Evolutionary conservation across 306 rosid genomes (phyloP).

Genomic region (Prunus mira): DNA sequence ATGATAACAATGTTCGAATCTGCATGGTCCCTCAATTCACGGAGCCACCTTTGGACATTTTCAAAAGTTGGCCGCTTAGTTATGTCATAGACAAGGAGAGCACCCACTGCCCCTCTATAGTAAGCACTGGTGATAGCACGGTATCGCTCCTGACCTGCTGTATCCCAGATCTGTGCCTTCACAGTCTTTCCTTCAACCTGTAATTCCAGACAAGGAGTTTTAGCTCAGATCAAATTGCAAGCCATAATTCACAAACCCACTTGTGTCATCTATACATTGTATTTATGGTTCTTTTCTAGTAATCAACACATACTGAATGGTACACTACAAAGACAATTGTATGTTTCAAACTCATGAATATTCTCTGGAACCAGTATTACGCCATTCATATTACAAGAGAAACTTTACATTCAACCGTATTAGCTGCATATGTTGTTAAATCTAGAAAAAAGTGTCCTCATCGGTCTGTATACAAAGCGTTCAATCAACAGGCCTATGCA

Average conservation of each 20-base stretch:
- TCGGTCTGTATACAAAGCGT: background rate
- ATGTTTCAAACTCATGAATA: background rate
- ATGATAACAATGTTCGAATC: constrained; percentile 95
- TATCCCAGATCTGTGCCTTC: constrained; percentile 99
- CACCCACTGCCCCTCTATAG: constrained; percentile 98
- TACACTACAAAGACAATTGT: background rate
- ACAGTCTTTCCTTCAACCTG: constrained; percentile 98
- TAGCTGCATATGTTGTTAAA: too few species aligned
- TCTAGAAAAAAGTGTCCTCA: too few species aligned
- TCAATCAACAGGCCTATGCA: background rate
- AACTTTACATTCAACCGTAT: background rate
- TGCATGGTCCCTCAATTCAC: constrained; percentile 95
- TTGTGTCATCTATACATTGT: background rate
- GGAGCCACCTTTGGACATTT: constrained; percentile 93
- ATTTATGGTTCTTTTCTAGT: background rate
- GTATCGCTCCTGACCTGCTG: constrained; percentile 99
- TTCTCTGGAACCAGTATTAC: background rate
- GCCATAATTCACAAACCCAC: background rate
- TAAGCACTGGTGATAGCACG: constrained; percentile 98
- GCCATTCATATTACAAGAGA: background rate
- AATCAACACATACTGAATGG: background rate
- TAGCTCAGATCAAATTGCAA: background rate
- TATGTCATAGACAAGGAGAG: constrained; percentile 90
- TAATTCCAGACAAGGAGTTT: background rate
- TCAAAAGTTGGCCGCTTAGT: constrained; percentile 96